These are phyloP conservation scores for Acacia crassicarpa DNA, from an alignment of 306 rosid genomes.

Conservation along the genomic window DNA sequence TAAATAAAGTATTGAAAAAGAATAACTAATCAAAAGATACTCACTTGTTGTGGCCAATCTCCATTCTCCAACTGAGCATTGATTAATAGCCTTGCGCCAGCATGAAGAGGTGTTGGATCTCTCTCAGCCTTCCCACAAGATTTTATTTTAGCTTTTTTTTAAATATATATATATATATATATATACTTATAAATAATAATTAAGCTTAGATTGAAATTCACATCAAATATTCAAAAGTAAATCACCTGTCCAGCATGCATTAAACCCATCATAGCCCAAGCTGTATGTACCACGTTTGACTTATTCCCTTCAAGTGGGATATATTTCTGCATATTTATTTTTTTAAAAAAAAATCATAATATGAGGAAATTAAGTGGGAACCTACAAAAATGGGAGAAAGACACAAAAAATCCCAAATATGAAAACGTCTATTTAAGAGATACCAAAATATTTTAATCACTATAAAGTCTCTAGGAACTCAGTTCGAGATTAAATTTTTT, in stretches of 20 bases:
- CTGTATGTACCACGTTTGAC: no score
- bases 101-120: conserved; percentile 60
- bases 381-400: no score
- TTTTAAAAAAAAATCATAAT: not conserved
- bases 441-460: no score
- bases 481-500: no score
- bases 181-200: not conserved
- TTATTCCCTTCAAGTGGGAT: no score
- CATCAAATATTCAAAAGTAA: not conserved
- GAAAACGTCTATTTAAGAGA: no score
- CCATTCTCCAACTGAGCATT: conserved; percentile 66
- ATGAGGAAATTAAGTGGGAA: not conserved
- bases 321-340: conserved; percentile 38
- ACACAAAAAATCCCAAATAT: no score
- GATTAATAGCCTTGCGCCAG: conserved; percentile 53
- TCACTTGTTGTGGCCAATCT: conserved; percentile 69
- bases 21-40: not conserved
- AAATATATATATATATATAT: no score
- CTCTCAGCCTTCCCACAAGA: conserved; percentile 38
- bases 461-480: no score
- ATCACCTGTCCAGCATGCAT: conserved; percentile 58
- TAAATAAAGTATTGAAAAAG: not conserved
- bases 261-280: conserved; percentile 64
- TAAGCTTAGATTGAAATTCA: not conserved
- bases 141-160: not conserved